Conservation (phyloP, 441 rosid genomes). For the Corymbia citriodora region DNA sequence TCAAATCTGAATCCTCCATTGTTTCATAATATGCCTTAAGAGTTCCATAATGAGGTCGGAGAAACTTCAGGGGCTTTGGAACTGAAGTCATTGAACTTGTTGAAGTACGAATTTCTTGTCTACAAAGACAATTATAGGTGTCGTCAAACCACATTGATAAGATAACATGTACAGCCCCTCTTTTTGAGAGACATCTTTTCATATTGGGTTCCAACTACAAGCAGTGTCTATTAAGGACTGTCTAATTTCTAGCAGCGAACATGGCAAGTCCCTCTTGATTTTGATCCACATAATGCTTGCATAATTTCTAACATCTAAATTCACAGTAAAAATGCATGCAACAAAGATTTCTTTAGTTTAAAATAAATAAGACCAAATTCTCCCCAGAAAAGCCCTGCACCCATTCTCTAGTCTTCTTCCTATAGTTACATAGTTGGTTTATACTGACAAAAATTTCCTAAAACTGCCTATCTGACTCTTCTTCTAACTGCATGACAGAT, state of each 20-base stretch:
- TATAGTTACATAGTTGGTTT: background rate
- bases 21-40: slow-evolving; percentile 60
- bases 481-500: background rate
- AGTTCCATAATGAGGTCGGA: slow-evolving; percentile 93
- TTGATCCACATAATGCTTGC: background rate
- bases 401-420: background rate
- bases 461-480: background rate
- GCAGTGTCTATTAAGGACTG: background rate
- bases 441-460: background rate
- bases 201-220: background rate
- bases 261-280: background rate
- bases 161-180: background rate
- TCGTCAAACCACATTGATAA: background rate
- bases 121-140: slow-evolving; percentile 14
- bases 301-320: background rate
- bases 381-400: background rate
- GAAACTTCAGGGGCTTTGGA: slow-evolving; percentile 95
- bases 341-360: background rate
- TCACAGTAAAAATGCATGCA: background rate
- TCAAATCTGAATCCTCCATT: slow-evolving; percentile 62
- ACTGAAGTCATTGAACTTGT: slow-evolving; percentile 98
- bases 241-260: background rate
- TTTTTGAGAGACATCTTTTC: background rate
- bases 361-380: background rate
- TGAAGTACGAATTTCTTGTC: slow-evolving; percentile 83